A percentile compares a stretch with the other conserved stretches of the same genome.
These are phyloP conservation scores for Phytopythium boreale DNA, from an alignment of 352 stramenopile genomes.

Conservation along the genomic window DNA sequence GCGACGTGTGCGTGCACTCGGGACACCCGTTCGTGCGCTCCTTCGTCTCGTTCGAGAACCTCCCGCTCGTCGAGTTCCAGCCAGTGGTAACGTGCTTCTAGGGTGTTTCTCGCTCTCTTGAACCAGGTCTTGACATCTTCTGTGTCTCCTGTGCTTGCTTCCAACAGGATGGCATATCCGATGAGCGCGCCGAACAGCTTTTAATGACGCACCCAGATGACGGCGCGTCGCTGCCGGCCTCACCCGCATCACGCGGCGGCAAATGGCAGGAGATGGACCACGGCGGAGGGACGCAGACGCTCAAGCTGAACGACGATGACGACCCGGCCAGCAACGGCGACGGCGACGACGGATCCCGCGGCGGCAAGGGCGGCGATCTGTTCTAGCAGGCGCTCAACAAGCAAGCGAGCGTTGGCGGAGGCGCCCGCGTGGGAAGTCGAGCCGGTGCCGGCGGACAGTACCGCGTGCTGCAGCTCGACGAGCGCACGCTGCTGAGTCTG, in stretches of 20 bases:
- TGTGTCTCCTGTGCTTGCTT: constrained; percentile 7
- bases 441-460: constrained; percentile 49
- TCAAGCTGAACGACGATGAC: constrained; percentile 72
- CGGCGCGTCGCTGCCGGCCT: background rate
- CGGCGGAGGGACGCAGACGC: constrained; percentile 67
- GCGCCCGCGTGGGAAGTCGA: constrained; percentile 32
- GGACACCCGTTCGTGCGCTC: constrained; percentile 94
- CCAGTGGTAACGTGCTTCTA: constrained; percentile 35
- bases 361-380: constrained; percentile 28
- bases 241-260: constrained; percentile 10
- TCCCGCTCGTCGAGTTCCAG: constrained; percentile 95
- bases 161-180: constrained; percentile 50
- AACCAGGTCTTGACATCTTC: background rate
- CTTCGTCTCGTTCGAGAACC: constrained; percentile 94
- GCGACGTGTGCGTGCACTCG: constrained; percentile 92
- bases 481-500: constrained; percentile 62
- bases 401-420: constrained; percentile 43
- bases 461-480: constrained; percentile 75
- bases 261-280: constrained; percentile 64
- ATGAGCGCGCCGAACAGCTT: constrained; percentile 85
- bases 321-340: constrained; percentile 35
- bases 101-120: background rate
- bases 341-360: constrained; percentile 30
- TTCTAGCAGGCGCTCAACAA: constrained; percentile 88
- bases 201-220: constrained; percentile 63